phyloP scores from a whole-genome alignment of 2,329 filamentous ascomycete genomes.

The Ilyonectria mors-panacis region DNA sequence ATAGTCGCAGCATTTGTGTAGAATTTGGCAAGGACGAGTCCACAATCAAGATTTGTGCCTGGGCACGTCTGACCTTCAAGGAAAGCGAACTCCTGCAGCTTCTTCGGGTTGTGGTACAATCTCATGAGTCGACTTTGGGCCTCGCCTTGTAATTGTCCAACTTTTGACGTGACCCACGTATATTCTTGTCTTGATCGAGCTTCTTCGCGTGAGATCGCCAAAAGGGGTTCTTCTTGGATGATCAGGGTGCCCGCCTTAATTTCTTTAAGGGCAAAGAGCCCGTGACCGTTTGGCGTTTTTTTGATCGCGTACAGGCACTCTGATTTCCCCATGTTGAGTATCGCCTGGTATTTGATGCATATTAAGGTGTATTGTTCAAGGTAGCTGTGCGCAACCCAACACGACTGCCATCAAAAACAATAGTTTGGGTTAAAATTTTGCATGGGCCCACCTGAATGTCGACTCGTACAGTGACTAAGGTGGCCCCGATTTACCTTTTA shows the following conservation, averaged over 20 bases:
- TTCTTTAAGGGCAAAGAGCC: conserved; percentile 13
- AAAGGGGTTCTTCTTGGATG: conserved; percentile 25
- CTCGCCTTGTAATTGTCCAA: conserved; percentile 11
- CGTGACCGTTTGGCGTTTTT: conserved; percentile 20
- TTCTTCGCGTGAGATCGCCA: conserved; percentile 27
- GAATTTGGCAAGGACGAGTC: conserved; percentile 27
- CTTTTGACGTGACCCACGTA: conserved; percentile 19
- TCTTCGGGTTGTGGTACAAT: conserved; percentile 29
- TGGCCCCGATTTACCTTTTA: background rate
- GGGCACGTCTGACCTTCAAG: conserved; percentile 20
- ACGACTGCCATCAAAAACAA: background rate
- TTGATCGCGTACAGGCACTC: conserved; percentile 19
- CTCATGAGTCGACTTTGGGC: conserved; percentile 15
- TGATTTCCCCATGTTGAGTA: conserved; percentile 3
- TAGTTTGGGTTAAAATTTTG: conserved; percentile 6
- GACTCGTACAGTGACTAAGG: background rate
- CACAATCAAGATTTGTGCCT: conserved; percentile 20
- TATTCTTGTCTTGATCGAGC: conserved; percentile 16
- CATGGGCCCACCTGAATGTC: background rate
- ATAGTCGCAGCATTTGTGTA: conserved; percentile 33
- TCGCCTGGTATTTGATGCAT: background rate
- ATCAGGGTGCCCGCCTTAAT: conserved; percentile 29
- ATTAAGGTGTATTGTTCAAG: background rate
- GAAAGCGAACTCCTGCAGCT: conserved; percentile 22
- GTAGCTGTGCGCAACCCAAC: background rate